phyloP scores from a whole-genome alignment of 2,329 filamentous ascomycete species.

The Claviceps fusiformis region DNA sequence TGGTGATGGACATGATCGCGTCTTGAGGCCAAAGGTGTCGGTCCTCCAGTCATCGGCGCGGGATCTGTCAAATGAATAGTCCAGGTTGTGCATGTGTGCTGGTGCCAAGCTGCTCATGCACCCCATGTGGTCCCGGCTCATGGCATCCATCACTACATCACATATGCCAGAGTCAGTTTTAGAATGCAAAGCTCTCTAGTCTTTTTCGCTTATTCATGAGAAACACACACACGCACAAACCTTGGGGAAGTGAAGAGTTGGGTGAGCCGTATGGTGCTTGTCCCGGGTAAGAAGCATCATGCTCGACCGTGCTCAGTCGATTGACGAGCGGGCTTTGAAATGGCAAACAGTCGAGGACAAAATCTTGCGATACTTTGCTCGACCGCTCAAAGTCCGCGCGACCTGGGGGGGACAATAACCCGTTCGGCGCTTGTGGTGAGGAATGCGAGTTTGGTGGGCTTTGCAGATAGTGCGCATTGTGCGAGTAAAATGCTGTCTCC shows the following conservation, averaged over 20 bases:
- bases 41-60: conserved; percentile 9
- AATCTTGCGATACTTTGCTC: conserved; percentile 9
- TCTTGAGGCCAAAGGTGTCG: conserved; percentile 6
- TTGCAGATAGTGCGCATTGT: conserved; percentile 7
- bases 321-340: conserved; percentile 14
- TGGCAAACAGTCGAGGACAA: conserved; percentile 13
- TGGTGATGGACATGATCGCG: conserved; percentile 4
- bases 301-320: conserved; percentile 10
- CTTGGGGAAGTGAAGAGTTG: background rate
- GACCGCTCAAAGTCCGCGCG: conserved; percentile 4
- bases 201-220: background rate
- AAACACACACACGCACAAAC: background rate
- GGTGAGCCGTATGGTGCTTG: background rate
- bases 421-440: conserved; percentile 7
- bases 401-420: conserved; percentile 9
- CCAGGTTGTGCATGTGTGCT: conserved; percentile 8
- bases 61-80: conserved; percentile 10
- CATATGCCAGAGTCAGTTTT: background rate
- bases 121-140: conserved; percentile 7
- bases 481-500: conserved; percentile 7
- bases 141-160: conserved; percentile 2
- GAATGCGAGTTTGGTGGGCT: conserved; percentile 10
- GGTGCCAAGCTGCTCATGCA: conserved; percentile 7
- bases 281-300: conserved; percentile 6
- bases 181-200: background rate